Base-by-base conservation (phyloP, 2,329 filamentous ascomycete genomes). In the Trichoderma breve region DNA sequence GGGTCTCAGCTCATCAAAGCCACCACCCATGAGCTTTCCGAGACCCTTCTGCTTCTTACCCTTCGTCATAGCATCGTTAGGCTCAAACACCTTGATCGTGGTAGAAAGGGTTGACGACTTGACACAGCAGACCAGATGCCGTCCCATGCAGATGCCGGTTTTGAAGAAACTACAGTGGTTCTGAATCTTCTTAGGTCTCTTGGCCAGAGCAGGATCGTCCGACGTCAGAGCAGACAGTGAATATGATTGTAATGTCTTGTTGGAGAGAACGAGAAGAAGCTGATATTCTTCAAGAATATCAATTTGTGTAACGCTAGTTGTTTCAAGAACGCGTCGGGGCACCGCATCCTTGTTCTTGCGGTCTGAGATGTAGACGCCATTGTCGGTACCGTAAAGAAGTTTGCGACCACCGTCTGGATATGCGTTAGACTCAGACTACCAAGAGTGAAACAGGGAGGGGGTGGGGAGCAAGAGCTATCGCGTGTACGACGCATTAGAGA, bases 141-240 rank as follows among this genome's bases (percentile, higher is more conserved):
- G 90, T 39, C 96, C 95, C 73, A 98, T 88, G 79, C 96, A 98
- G 78, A 98, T 97, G 51, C 96, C 96, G 21, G 94, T 93, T 83
- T 97, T 97, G 90, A 99, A 99, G 85, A 98, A 99, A 82, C 95
- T 98, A 82, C 95, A 97, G 83, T 98, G 95, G 77, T 93, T 97
- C 82, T 95, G 92, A 74, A 99, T 98, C 86, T 98, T 98, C 85
- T 96, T 95, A 9, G 94, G 94, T 55, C 94, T 90, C 81, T 96
- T 97, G 18, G 90, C 90, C 71, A 95, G 85, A 39, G 93, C 88
- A 66, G 91, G 91, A 78, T 98, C 95, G 74, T 92, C 92, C 3
- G 92, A 89, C 77, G 97, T 95, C 71, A 99, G 86, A 15, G 94
- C 94, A 74, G 95, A 92, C 67, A 97, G 86, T 1, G 94, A 90